Evolutionary conservation across 2,329 filamentous ascomycete genomes (phyloP).

Genomic region (Microcyclosporella mali): DNA sequence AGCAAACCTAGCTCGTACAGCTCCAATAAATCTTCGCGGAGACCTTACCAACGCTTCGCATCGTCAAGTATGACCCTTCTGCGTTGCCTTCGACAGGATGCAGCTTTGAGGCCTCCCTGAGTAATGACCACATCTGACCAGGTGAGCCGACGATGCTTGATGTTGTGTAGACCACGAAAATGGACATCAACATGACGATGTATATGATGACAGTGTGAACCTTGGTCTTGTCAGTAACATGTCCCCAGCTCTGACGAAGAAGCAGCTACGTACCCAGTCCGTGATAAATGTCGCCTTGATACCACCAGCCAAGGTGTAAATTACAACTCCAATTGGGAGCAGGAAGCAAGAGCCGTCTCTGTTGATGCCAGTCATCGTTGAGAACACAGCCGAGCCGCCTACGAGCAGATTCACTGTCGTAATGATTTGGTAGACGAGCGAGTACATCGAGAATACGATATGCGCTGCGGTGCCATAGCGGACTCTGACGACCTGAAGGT

Average conservation of each 20-base stretch:
- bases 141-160: constrained; percentile 35
- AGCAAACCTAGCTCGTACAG: background rate
- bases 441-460: constrained; percentile 32
- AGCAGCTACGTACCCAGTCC: constrained; percentile 20
- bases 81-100: constrained; percentile 35
- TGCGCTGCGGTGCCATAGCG: constrained; percentile 32
- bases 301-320: constrained; percentile 33
- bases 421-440: constrained; percentile 38
- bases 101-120: constrained; percentile 18
- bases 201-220: constrained; percentile 33
- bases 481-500: constrained; percentile 19
- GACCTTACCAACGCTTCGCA: constrained; percentile 23
- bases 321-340: constrained; percentile 35
- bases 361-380: constrained; percentile 39
- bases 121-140: constrained; percentile 32
- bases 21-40: background rate
- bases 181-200: constrained; percentile 40
- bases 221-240: background rate
- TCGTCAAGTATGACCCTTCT: constrained; percentile 36
- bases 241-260: background rate
- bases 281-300: constrained; percentile 39
- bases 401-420: constrained; percentile 39
- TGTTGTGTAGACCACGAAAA: constrained; percentile 37
- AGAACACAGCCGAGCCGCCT: constrained; percentile 41
- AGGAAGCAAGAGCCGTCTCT: constrained; percentile 41